phyloP scores from a whole-genome alignment of 495 filamentous ascomycete species.

The Trichoderma asperelloides region DNA sequence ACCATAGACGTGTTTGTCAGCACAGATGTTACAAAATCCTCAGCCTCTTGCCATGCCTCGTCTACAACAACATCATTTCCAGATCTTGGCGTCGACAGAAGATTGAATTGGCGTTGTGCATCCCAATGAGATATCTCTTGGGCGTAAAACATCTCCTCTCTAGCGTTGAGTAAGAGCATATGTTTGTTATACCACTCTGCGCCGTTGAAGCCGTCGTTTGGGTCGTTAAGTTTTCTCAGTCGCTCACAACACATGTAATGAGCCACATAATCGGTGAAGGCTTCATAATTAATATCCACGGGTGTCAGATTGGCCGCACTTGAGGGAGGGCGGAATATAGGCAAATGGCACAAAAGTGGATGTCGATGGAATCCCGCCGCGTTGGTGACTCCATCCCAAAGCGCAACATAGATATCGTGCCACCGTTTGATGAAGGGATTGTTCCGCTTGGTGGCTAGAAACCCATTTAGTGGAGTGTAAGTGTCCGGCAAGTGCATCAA shows the following conservation, averaged over 20 bases:
- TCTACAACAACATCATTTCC: constrained; percentile 12
- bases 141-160: constrained; percentile 17
- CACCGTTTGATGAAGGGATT: constrained; percentile 31
- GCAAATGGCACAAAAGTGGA: constrained; percentile 25
- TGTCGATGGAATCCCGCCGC: constrained; percentile 21
- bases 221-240: constrained; percentile 21
- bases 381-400: constrained; percentile 25
- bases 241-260: constrained; percentile 22
- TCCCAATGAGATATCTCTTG: constrained; percentile 20
- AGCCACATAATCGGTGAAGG: constrained; percentile 22
- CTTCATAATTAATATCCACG: constrained; percentile 14
- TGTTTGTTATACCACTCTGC: constrained; percentile 22
- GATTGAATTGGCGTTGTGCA: constrained; percentile 20
- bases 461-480: constrained; percentile 29
- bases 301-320: constrained; percentile 13
- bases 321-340: background rate
- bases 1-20: constrained; percentile 22
- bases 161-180: constrained; percentile 15
- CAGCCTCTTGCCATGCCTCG: constrained; percentile 14
- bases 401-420: constrained; percentile 25
- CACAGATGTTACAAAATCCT: constrained; percentile 20
- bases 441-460: constrained; percentile 26
- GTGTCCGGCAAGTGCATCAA: constrained; percentile 20
- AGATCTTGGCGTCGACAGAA: constrained; percentile 12
- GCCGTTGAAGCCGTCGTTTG: constrained; percentile 22